These are phyloP conservation scores for Paramyrothecium sp. DNA, from an alignment of 2,329 filamentous ascomycete genomes.

Conservation along the genomic window DNA sequence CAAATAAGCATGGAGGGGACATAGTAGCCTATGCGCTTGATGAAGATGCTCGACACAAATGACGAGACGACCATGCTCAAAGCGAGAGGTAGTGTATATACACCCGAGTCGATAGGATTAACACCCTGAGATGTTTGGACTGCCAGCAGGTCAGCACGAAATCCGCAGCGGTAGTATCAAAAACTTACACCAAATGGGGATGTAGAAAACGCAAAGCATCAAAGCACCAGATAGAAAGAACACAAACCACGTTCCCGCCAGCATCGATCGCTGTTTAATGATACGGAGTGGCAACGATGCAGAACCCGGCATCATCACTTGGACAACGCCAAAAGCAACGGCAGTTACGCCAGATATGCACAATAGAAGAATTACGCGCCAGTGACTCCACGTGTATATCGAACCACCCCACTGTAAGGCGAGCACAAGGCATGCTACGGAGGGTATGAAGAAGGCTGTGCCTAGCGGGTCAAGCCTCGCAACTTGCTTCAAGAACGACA, in stretches of 20 bases:
- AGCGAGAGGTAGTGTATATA: slow-evolving; percentile 57
- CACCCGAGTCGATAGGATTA: slow-evolving; percentile 51
- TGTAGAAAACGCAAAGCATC: slow-evolving; percentile 53
- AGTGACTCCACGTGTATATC: slow-evolving; percentile 49
- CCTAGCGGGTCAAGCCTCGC: slow-evolving; percentile 58
- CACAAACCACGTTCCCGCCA: slow-evolving; percentile 43
- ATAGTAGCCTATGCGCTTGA: slow-evolving; percentile 58
- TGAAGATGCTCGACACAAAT: slow-evolving; percentile 45
- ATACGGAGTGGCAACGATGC: slow-evolving; percentile 57
- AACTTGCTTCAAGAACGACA: slow-evolving; percentile 39
- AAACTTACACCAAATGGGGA: slow-evolving; percentile 54
- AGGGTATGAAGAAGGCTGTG: slow-evolving; percentile 58
- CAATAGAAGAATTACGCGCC: slow-evolving; percentile 54
- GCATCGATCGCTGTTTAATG: slow-evolving; percentile 54
- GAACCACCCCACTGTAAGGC: slow-evolving; percentile 64
- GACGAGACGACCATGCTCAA: slow-evolving; percentile 53
- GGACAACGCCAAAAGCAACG: slow-evolving; percentile 47
- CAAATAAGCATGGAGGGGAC: slow-evolving; percentile 54
- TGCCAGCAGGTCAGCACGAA: slow-evolving; percentile 20
- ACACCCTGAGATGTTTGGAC: slow-evolving; percentile 56
- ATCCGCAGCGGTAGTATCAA: not conserved
- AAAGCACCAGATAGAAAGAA: slow-evolving; percentile 48
- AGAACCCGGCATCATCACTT: slow-evolving; percentile 51
- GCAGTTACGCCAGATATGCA: slow-evolving; percentile 46
- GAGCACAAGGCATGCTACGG: slow-evolving; percentile 57